Base-by-base conservation (phyloP, 2,329 filamentous ascomycete species). In the Apiospora sp. region DNA sequence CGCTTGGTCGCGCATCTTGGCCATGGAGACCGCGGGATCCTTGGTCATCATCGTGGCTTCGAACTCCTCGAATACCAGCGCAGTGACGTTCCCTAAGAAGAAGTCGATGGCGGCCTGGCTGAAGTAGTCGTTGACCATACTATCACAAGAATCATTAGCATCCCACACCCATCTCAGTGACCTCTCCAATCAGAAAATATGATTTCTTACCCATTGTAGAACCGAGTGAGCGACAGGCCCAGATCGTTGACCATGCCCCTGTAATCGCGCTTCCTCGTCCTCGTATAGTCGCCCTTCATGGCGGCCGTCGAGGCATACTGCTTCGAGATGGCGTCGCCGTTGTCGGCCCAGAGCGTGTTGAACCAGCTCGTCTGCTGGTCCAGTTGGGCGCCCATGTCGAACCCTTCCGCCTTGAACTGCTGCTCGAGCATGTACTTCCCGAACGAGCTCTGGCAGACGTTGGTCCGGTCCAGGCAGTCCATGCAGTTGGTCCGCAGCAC, bases 41-140 rank as follows among this genome's bases (percentile, higher is more conserved):
- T 94, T 93, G 61, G 92, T 95, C 89, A 95, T 97, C 90, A 99
- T 95, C 77, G 95, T 93, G 22, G 92, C 91, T 79, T 98, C 95
- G 75, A 99, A 99, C 76, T 99, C 96, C 72, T 96, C 93, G 80
- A 98, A 98, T 3, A 98, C 93, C 22, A 91, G 87, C 1, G 92
- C 92, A 0, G 92, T 94, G 14, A 97, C 94, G 76, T 96, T 96
- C 27, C 96, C 96, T 0, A 98, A 89, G 4, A 98, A 88, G 79
- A 96, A 98, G 81, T 99, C 96, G 75, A 99, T 98, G 69, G 94
- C 94, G 0, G 95, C 94, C 81, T 99, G 96, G 30, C 95, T 93
- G 82, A 98, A 98, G 82, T 97, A 98, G 83, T 99, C 96, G 77
- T 97, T 98, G 75, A 99, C 95, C 83, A 98, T 96, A 76, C 98